Conservation (phyloP, 768 basidiomycete genomes). For the Erythrobasidium yunnanense region DNA sequence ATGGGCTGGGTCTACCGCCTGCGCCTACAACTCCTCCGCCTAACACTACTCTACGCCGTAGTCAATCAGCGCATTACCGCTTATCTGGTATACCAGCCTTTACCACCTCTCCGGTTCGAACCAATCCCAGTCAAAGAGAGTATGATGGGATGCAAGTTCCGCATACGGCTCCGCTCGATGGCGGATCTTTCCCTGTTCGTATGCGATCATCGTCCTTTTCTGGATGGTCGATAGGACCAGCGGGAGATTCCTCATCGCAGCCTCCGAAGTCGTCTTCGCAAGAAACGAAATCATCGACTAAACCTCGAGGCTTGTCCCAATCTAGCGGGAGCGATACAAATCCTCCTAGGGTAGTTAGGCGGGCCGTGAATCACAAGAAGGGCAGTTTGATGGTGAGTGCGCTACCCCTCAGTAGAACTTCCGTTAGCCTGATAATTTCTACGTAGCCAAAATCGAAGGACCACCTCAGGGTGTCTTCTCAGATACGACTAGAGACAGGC, state of each 20-base stretch:
- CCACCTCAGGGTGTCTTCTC: slow-evolving; percentile 32
- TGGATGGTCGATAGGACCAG: background rate
- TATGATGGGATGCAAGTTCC: too few relatives aligned
- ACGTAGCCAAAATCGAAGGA: slow-evolving; percentile 36
- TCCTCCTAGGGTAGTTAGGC: background rate
- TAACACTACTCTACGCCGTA: background rate
- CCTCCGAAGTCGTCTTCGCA: too few relatives aligned
- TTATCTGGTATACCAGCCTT: background rate
- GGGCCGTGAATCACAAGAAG: slow-evolving; percentile 20
- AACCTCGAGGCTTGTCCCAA: background rate
- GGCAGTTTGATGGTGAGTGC: slow-evolving; percentile 21
- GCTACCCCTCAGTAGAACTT: background rate
- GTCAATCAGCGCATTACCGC: background rate
- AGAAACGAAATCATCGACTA: background rate
- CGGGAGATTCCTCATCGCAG: too few relatives aligned
- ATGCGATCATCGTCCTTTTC: background rate
- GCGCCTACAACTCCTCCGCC: background rate
- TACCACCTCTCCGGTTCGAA: background rate
- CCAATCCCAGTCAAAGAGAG: background rate
- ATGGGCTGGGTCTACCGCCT: background rate
- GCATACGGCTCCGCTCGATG: background rate
- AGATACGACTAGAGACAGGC: slow-evolving; percentile 29
- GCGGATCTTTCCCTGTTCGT: background rate
- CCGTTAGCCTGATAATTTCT: background rate
- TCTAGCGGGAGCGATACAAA: background rate